Conservation (phyloP, 768 basidiomycete species). For the Rhodotorula paludigena region DNA sequence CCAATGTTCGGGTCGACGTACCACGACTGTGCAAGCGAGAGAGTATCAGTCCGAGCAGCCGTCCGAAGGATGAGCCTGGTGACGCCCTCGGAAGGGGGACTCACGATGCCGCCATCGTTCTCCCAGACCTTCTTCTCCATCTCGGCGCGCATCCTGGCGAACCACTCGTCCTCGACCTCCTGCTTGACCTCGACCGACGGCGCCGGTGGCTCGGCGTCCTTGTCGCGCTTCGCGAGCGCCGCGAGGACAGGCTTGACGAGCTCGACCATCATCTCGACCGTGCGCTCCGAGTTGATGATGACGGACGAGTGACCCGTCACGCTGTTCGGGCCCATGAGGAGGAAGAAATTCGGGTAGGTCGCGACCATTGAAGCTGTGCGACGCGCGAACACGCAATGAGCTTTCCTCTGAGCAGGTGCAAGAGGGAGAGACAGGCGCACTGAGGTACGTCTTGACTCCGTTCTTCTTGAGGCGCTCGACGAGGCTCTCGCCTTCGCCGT, state of each 20-base stretch:
- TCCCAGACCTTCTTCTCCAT: conserved; percentile 38
- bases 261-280: conserved; percentile 9
- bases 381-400: neutral
- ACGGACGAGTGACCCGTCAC: conserved; percentile 41
- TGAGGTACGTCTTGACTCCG: conserved; percentile 26
- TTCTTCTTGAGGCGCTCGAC: conserved; percentile 35
- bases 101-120: conserved; percentile 26
- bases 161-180: conserved; percentile 32
- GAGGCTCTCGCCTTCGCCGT: conserved; percentile 33
- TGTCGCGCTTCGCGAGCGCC: conserved; percentile 9
- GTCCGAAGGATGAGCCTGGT: too few species aligned
- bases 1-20: neutral
- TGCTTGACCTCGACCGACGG: conserved; percentile 39
- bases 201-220: neutral
- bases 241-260: conserved; percentile 2
- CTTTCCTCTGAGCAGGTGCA: too few species aligned
- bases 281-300: conserved; percentile 36
- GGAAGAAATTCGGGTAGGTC: conserved; percentile 36
- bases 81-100: neutral
- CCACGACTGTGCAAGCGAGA: neutral
- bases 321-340: conserved; percentile 41
- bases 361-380: neutral
- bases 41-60: neutral
- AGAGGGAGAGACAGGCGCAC: conserved; percentile 1
- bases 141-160: conserved; percentile 16